Conservation (phyloP, 164 flowering plant genomes). For the Piper betle region DNA sequence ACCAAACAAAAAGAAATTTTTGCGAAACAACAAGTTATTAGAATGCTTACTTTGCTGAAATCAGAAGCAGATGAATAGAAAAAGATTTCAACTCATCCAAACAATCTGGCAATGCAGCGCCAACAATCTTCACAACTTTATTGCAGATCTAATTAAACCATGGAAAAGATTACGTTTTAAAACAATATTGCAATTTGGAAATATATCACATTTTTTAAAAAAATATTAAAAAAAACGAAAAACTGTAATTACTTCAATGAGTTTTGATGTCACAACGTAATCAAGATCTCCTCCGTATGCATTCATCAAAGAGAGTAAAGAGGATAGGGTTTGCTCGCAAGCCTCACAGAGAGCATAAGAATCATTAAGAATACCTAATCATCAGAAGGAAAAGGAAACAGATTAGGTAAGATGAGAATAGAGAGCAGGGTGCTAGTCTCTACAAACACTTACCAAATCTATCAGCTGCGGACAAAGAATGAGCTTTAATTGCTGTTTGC, state of each 20-base stretch:
- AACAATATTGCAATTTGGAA: no score
- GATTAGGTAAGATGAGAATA: neutral
- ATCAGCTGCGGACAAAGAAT: slow-evolving; percentile 57
- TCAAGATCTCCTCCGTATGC: slow-evolving; percentile 74
- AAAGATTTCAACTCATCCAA: slow-evolving; percentile 39
- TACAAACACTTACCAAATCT: slow-evolving; percentile 54
- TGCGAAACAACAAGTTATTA: no score
- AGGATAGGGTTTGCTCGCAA: slow-evolving; percentile 52
- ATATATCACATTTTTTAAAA: no score
- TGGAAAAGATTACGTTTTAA: neutral
- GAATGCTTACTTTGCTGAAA: slow-evolving; percentile 63
- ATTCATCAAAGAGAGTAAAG: slow-evolving; percentile 75
- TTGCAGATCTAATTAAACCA: slow-evolving; percentile 35
- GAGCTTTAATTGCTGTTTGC: slow-evolving; percentile 57
- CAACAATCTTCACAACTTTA: slow-evolving; percentile 50
- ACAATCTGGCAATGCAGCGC: slow-evolving; percentile 69
- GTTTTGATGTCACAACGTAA: slow-evolving; percentile 71
- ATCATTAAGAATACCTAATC: slow-evolving; percentile 85
- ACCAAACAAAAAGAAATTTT: no score
- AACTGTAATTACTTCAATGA: slow-evolving; percentile 48
- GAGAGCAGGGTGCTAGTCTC: neutral
- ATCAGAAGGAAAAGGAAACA: slow-evolving; percentile 1
- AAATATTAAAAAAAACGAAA: no score
- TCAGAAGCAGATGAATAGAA: slow-evolving; percentile 56
- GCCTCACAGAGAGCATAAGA: slow-evolving; percentile 80